Evolutionary conservation across 306 rosid species (phyloP).

Genomic region (Castanea sativa): DNA sequence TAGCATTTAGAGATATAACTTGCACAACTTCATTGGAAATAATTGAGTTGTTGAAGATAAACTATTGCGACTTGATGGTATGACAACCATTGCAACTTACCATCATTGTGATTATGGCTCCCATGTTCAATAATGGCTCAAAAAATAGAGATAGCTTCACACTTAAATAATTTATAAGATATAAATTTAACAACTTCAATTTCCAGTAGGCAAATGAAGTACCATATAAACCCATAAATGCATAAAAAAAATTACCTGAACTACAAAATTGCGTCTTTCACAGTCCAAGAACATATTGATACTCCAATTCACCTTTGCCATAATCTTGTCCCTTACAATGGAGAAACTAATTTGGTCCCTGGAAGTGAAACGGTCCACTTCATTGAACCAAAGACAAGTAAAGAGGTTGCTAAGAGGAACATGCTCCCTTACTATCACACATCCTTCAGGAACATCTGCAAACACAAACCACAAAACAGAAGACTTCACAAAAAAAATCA

Average conservation of each 20-base stretch:
- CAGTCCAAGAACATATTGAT: slow-evolving; percentile 84
- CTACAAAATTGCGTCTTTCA: slow-evolving; percentile 86
- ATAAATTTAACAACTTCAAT: not conserved
- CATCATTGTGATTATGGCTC: not conserved
- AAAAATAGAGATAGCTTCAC: not conserved
- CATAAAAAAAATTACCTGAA: slow-evolving; percentile 56
- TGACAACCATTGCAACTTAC: not conserved
- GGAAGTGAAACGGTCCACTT: slow-evolving; percentile 96
- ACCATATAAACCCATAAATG: not conserved
- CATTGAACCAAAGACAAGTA: slow-evolving; percentile 95
- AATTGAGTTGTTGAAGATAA: not conserved
- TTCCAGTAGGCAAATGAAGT: not conserved
- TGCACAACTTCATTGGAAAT: not conserved
- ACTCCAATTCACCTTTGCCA: slow-evolving; percentile 62
- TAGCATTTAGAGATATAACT: not conserved
- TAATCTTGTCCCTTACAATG: slow-evolving; percentile 69
- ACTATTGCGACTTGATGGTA: not conserved
- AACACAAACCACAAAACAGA: slow-evolving; percentile 27
- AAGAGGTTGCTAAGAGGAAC: slow-evolving; percentile 89
- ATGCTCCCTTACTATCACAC: slow-evolving; percentile 84
- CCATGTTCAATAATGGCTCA: not conserved
- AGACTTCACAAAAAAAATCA: slow-evolving; percentile 5
- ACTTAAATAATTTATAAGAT: not conserved
- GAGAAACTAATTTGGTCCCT: slow-evolving; percentile 93
- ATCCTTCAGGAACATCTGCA: slow-evolving; percentile 99